Conservation (phyloP, 495 filamentous ascomycete species). For the Aspergillus steynii region DNA sequence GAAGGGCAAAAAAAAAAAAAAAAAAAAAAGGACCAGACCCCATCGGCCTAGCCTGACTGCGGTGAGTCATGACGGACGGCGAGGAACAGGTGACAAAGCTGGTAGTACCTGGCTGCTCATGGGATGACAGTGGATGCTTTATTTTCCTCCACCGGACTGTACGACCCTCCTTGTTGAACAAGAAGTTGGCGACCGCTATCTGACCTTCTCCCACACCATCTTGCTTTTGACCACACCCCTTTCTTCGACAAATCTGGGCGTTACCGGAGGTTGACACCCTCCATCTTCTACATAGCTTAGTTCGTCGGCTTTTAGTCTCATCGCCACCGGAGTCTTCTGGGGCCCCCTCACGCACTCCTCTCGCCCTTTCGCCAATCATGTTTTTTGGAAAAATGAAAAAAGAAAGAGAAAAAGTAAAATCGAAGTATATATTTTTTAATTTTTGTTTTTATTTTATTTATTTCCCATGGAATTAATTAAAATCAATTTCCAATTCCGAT, state of each 20-base stretch:
- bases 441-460: constrained; percentile 11
- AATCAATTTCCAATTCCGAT: constrained; percentile 8
- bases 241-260: neutral
- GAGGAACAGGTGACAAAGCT: constrained; percentile 44
- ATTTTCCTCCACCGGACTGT: constrained; percentile 23
- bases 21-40: constrained; percentile 5
- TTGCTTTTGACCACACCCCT: neutral
- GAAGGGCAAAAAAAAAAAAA: constrained; percentile 1
- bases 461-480: constrained; percentile 7
- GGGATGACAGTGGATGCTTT: constrained; percentile 25
- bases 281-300: constrained; percentile 2
- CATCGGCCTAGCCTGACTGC: constrained; percentile 14
- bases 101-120: constrained; percentile 31
- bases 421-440: constrained; percentile 14
- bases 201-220: constrained; percentile 13
- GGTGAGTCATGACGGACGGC: constrained; percentile 39
- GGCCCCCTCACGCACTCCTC: constrained; percentile 2
- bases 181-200: constrained; percentile 2
- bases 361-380: constrained; percentile 3
- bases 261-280: constrained; percentile 10
- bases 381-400: too few species aligned
- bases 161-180: constrained; percentile 25
- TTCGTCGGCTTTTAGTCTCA: constrained; percentile 12
- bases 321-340: constrained; percentile 13
- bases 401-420: too few species aligned